Evolutionary conservation across 2,329 filamentous ascomycete species (phyloP).

Genomic region (Dothideomycetes sp.): DNA sequence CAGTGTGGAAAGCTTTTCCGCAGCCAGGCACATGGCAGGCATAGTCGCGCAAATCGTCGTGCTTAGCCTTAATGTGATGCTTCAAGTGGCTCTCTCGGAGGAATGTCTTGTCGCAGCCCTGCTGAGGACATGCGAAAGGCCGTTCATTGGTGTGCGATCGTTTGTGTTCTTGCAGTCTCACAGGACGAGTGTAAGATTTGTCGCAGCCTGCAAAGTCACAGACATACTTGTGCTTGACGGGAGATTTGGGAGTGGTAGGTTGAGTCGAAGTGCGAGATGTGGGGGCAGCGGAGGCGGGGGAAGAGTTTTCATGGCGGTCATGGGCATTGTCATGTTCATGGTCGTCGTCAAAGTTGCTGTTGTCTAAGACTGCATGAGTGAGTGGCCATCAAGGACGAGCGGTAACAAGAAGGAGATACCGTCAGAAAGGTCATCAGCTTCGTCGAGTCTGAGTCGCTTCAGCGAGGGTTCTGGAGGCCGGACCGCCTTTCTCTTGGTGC

Average conservation of each 20-base stretch:
- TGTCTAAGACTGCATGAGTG: neutral
- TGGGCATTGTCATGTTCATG: too few species aligned
- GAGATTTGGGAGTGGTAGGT: constrained; percentile 26
- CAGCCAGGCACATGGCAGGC: constrained; percentile 65
- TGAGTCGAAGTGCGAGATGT: constrained; percentile 18
- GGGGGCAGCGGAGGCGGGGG: neutral
- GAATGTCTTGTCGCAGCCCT: constrained; percentile 72
- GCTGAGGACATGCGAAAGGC: constrained; percentile 62
- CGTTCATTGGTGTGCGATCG: constrained; percentile 80
- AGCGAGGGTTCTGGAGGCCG: neutral
- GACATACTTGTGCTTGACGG: constrained; percentile 62
- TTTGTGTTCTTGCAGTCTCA: constrained; percentile 68
- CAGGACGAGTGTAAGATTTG: constrained; percentile 82
- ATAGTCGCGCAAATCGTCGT: constrained; percentile 62
- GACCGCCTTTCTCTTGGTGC: constrained; percentile 1
- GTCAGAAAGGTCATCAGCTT: neutral
- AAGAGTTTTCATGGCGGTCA: constrained; percentile 1
- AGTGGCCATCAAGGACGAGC: neutral
- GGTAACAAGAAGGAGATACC: neutral
- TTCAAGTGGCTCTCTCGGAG: constrained; percentile 78
- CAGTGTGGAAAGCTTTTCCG: constrained; percentile 70
- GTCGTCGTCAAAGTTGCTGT: constrained; percentile 1
- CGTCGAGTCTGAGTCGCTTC: constrained; percentile 2
- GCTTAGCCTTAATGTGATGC: constrained; percentile 74
- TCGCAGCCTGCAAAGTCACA: constrained; percentile 67